These are phyloP conservation scores for Blastocystis sp. DNA, from an alignment of 352 stramenopile genomes.

Conservation along the genomic window DNA sequence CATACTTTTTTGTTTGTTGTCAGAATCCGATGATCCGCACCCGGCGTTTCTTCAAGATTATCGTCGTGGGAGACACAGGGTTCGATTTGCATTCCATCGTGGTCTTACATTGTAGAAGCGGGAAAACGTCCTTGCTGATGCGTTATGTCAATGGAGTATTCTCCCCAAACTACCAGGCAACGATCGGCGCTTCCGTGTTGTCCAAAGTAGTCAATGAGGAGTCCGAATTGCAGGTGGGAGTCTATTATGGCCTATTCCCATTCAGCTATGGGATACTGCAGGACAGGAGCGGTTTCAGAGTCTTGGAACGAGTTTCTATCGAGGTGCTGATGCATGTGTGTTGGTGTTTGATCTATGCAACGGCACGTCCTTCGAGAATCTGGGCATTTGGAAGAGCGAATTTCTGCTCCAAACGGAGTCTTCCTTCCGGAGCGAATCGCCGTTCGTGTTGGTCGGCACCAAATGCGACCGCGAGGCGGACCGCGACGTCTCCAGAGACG, in stretches of 20 bases:
- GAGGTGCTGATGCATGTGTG: constrained; percentile 88
- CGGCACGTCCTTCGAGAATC: constrained; percentile 49
- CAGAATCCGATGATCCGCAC: background rate
- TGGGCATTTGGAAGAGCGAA: background rate
- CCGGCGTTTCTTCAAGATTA: background rate
- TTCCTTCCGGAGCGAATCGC: background rate
- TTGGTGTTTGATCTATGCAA: constrained; percentile 98
- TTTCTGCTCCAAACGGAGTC: background rate
- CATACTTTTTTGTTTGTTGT: background rate
- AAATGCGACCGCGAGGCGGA: background rate
- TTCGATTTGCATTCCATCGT: background rate
- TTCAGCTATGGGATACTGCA: constrained; percentile 95
- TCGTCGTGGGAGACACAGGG: background rate
- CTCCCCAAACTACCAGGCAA: constrained; percentile 93
- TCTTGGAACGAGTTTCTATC: constrained; percentile 91
- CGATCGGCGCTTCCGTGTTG: constrained; percentile 94
- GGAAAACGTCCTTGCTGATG: constrained; percentile 97
- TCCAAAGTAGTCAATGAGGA: constrained; percentile 87
- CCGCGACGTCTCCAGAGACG: background rate
- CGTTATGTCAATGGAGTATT: constrained; percentile 96
- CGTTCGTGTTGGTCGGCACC: constrained; percentile 5
- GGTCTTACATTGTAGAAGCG: constrained; percentile 69
- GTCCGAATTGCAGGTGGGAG: constrained; percentile 5
- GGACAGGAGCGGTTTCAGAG: constrained; percentile 94
- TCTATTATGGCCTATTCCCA: background rate